Percentiles rank a stretch among this genome's conserved stretches.
phyloP scores from a whole-genome alignment of 805 yeast species.

The Schizosaccharomyces octosporus region DNA sequence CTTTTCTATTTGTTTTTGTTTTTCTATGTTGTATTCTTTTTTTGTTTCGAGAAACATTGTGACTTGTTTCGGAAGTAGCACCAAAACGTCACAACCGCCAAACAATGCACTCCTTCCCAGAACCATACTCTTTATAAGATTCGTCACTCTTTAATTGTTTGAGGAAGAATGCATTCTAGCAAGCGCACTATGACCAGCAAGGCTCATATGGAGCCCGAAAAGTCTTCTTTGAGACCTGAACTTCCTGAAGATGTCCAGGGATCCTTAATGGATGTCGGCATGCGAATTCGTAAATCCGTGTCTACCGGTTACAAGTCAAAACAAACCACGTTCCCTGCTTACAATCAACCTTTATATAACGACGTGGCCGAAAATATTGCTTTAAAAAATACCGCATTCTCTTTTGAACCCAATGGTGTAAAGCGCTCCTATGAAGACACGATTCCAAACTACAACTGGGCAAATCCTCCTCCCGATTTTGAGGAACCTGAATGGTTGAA shows the following conservation, averaged over 20 bases:
- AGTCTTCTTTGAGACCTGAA: neutral
- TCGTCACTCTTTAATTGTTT: neutral
- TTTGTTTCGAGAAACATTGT: no score
- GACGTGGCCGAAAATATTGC: neutral
- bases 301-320: neutral
- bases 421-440: neutral
- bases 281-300: neutral
- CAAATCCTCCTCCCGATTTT: neutral
- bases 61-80: no score
- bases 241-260: neutral
- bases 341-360: neutral
- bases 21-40: no score
- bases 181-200: neutral
- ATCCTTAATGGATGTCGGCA: neutral
- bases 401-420: neutral
- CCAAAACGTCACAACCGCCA: neutral
- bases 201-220: neutral
- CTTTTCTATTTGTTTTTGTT: no score
- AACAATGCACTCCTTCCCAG: neutral
- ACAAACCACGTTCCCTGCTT: neutral
- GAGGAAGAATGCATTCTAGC: neutral
- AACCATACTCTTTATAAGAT: neutral
- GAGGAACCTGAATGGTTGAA: slow-evolving; percentile 1
- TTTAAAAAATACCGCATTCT: neutral
- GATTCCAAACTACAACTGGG: neutral